Percentiles rank a stretch among this genome's conserved stretches.
Conservation (phyloP, 352 stramenopile genomes). For the Pythium coloratum region DNA sequence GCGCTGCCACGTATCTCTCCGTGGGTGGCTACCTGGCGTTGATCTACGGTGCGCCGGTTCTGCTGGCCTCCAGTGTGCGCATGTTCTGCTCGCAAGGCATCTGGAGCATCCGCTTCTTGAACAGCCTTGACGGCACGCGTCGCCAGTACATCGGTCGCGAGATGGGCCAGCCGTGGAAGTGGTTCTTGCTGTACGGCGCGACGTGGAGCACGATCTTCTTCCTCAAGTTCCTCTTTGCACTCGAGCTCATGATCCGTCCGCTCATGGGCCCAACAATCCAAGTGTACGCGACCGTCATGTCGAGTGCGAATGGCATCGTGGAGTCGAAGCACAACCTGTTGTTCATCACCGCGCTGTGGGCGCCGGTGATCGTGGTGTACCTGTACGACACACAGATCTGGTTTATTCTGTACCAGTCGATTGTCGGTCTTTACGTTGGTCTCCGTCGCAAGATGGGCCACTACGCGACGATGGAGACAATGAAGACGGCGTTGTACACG, state of each 20-base stretch:
- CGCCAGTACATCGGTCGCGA: conserved; percentile 78
- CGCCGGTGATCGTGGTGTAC: conserved; percentile 79
- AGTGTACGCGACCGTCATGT: conserved; percentile 58
- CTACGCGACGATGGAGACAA: conserved; percentile 60
- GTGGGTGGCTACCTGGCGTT: conserved; percentile 60
- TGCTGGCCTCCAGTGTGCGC: conserved; percentile 44
- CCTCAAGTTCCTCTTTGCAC: conserved; percentile 77
- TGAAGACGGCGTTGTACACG: conserved; percentile 61
- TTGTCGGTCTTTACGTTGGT: conserved; percentile 76
- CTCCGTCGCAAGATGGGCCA: conserved; percentile 76
- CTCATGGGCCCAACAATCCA: conserved; percentile 74
- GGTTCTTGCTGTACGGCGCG: conserved; percentile 59
- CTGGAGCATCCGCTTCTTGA: conserved; percentile 65
- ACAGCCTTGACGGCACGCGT: conserved; percentile 63
- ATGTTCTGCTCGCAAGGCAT: conserved; percentile 53
- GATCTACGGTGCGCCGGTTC: conserved; percentile 59
- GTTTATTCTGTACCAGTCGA: conserved; percentile 80
- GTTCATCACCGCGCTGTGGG: conserved; percentile 79
- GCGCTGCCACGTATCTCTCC: conserved; percentile 52
- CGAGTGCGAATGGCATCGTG: conserved; percentile 41
- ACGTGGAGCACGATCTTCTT: conserved; percentile 77
- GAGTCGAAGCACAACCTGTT: conserved; percentile 78
- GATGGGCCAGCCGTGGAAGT: conserved; percentile 61
- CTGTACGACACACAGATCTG: conserved; percentile 89
- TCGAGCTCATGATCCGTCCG: conserved; percentile 85